Conservation (phyloP, 2,329 filamentous ascomycete species). For the Juglanconis sp. region DNA sequence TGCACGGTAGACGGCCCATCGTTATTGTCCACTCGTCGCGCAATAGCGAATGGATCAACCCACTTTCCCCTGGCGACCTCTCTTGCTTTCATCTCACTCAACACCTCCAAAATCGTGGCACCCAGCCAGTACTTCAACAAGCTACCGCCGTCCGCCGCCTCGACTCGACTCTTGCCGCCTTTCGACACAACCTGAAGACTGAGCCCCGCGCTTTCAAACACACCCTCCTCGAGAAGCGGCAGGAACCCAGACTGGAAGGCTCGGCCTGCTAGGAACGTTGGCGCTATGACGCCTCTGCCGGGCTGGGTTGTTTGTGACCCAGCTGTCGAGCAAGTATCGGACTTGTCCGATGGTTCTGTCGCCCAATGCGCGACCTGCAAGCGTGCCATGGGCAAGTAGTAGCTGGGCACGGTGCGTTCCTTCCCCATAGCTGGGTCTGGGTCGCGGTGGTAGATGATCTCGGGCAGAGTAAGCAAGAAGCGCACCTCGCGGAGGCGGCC, state of each 20-base stretch:
- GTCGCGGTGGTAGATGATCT: background rate
- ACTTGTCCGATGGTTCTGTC: background rate
- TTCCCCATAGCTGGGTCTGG: background rate
- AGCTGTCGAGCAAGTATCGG: background rate
- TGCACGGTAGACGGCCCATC: background rate
- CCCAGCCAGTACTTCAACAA: conserved; percentile 8
- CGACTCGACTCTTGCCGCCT: background rate
- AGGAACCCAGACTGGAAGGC: conserved; percentile 13
- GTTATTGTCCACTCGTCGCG: background rate
- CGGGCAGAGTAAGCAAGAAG: background rate
- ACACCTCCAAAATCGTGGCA: conserved; percentile 3
- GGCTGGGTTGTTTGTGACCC: background rate
- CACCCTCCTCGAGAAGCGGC: conserved; percentile 1
- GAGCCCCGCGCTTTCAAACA: background rate
- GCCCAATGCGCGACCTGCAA: conserved; percentile 1
- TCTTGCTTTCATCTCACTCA: background rate
- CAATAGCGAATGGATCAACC: conserved; percentile 1
- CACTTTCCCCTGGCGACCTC: background rate
- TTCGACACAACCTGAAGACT: background rate
- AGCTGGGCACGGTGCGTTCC: background rate
- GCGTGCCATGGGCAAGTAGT: conserved; percentile 8
- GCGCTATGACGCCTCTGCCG: background rate
- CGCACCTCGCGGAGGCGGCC: background rate
- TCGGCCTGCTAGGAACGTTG: conserved; percentile 8
- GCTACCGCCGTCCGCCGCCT: background rate